Evolutionary conservation across 768 basidiomycete genomes (phyloP), one percentile per base, ranked within the genome.

Genomic region (Tulasnella sp.): DNA sequence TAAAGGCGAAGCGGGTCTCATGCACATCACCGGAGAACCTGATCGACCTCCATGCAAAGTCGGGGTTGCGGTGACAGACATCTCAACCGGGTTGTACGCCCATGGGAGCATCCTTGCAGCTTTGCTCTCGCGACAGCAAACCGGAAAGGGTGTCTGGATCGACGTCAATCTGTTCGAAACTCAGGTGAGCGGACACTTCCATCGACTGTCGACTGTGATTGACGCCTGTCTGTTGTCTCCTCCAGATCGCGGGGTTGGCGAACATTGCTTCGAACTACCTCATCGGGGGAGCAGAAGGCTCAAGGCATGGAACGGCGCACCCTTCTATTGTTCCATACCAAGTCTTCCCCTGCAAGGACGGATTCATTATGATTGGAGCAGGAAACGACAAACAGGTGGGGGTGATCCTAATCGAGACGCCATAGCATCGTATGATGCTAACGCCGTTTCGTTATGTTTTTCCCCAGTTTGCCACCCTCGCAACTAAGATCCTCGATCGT

Each of bases 261-360:
- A 96, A 96, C 78, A 92, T 97, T 73, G 95, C 91, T 2, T 93
- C 92, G 17, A 96, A 95, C 81, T 96, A 92, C 82, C 87, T 98
- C 69, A 90, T 97, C 70, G 86, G 91, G 12, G 91, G 89, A 17
- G 81, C 89, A 79, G 92, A 95, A 79, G 95, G 90, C 29, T 83
- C 84, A 37, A 83, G 95, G 69, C 88, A 93, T 79, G 95, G 95
- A n/a, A 97, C 95, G 35, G 87, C 91, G 0, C 95, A 98, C 79
- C 92, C 95, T 16, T 94, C 92, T 19, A 90, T 98, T 76, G 95
- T 95, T 7, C 94, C 94, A 2, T 96, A 95, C 81, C 92, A 95
- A 79, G 92, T 78, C n/a, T 72, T 75, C 42, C 74, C 74, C 73
- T 75, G 71, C 69, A 74, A 62, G 68, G 62, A 66, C 89, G 92